These are phyloP conservation scores for Globisporangium paddicum DNA, from an alignment of 352 stramenopile genomes.

Conservation along the genomic window DNA sequence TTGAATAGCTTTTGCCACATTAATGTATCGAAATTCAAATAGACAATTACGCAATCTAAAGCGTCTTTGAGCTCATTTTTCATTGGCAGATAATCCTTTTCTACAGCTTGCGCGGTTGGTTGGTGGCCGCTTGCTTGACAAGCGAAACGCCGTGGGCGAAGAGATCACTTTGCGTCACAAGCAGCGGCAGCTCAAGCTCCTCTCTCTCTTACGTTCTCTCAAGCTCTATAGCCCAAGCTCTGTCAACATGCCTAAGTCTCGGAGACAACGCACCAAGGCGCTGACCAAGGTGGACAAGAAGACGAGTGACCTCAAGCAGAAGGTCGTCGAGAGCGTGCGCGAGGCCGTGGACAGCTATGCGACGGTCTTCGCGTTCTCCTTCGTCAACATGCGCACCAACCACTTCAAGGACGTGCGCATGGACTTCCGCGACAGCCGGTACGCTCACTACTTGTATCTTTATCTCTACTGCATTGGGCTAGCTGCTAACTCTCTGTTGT, in stretches of 20 bases:
- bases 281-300: conserved; percentile 97
- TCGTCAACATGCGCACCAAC: conserved; percentile 98
- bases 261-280: conserved; percentile 83
- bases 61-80: too few species aligned
- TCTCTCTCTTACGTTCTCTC: too few species aligned
- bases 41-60: too few species aligned
- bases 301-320: conserved; percentile 94
- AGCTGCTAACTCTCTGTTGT: background rate
- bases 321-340: conserved; percentile 92
- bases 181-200: background rate
- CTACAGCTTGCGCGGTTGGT: conserved; percentile 32
- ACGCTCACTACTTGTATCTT: background rate
- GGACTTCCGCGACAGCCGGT: conserved; percentile 93
- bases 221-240: background rate
- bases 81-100: too few species aligned
- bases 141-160: conserved; percentile 16
- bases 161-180: conserved; percentile 13
- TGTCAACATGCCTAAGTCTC: conserved; percentile 78
- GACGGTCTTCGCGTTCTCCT: conserved; percentile 95
- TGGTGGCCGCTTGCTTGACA: conserved; percentile 27
- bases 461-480: background rate
- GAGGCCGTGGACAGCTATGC: conserved; percentile 92
- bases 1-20: too few species aligned
- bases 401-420: conserved; percentile 98
- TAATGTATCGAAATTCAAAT: too few species aligned